A percentile compares a stretch with the other conserved stretches of the same genome.
phyloP scores from a whole-genome alignment of 2,329 filamentous ascomycete genomes.

The Aspergillus bombycis region DNA sequence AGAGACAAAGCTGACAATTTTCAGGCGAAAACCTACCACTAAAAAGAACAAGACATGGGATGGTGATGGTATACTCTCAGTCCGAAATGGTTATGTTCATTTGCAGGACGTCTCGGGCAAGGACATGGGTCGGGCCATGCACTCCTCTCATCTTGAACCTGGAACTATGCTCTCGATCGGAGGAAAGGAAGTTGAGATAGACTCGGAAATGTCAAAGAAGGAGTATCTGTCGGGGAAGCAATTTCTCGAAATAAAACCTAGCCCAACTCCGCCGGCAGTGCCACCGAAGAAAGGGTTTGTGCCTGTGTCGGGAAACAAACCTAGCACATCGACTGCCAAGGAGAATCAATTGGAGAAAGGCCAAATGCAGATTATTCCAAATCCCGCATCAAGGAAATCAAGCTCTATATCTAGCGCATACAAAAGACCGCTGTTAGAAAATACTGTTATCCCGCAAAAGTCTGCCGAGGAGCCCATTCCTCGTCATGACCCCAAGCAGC shows the following conservation, averaged over 20 bases:
- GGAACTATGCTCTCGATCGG: conserved; percentile 65
- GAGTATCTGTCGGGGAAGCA: conserved; percentile 54
- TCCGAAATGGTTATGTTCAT: conserved; percentile 60
- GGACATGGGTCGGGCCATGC: conserved; percentile 62
- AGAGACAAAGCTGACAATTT: background rate
- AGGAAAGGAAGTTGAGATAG: conserved; percentile 71
- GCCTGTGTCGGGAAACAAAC: conserved; percentile 15
- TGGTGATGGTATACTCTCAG: conserved; percentile 67
- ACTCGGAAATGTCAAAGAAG: conserved; percentile 62
- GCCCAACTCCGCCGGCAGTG: conserved; percentile 17
- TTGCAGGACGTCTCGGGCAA: conserved; percentile 66
- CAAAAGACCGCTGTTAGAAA: conserved; percentile 64
- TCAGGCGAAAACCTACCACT: conserved; percentile 67
- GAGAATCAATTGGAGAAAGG: conserved; percentile 18
- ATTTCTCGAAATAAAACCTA: conserved; percentile 30
- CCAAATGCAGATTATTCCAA: conserved; percentile 15
- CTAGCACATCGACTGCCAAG: conserved; percentile 16
- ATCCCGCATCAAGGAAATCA: conserved; percentile 45
- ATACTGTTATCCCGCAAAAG: conserved; percentile 53
- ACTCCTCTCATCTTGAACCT: conserved; percentile 59
- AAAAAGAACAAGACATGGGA: conserved; percentile 82
- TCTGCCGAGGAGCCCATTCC: conserved; percentile 55
- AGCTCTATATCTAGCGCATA: conserved; percentile 55
- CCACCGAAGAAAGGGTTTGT: conserved; percentile 25
- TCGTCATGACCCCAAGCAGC: conserved; percentile 65